phyloP scores from a whole-genome alignment of 306 rosid genomes.

The Mimosa pudica region DNA sequence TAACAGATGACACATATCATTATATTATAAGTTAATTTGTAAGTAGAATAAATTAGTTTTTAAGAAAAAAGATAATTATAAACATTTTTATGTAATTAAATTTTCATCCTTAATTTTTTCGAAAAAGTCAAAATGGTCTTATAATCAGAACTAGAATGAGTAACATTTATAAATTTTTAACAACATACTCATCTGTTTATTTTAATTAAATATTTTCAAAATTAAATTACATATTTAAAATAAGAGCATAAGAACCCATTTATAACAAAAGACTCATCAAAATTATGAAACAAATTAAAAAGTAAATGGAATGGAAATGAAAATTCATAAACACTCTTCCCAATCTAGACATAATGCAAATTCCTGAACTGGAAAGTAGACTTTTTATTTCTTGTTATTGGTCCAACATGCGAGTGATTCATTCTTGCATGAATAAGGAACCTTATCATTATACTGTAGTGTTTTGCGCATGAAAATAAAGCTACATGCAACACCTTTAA shows the following conservation, averaged over 20 bases:
- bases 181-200: neutral
- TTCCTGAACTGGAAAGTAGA: slow-evolving; percentile 43
- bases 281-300: neutral
- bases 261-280: neutral
- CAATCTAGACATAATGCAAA: slow-evolving; percentile 30
- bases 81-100: no score
- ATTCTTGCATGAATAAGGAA: slow-evolving; percentile 32
- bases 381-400: slow-evolving; percentile 27
- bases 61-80: no score
- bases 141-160: no score
- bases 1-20: no score
- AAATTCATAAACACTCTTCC: slow-evolving; percentile 38
- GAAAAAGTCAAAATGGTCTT: no score
- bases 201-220: neutral
- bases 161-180: neutral
- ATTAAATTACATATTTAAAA: neutral
- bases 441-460: slow-evolving; percentile 55
- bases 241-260: neutral
- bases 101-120: no score
- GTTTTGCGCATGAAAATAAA: slow-evolving; percentile 36
- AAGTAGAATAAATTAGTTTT: no score
- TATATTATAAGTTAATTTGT: no score
- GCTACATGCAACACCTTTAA: slow-evolving; percentile 23
- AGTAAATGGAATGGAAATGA: neutral
- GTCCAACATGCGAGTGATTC: slow-evolving; percentile 37